These are phyloP conservation scores for Ogataea angusta DNA, from an alignment of 805 yeast genomes.

Conservation along the genomic window DNA sequence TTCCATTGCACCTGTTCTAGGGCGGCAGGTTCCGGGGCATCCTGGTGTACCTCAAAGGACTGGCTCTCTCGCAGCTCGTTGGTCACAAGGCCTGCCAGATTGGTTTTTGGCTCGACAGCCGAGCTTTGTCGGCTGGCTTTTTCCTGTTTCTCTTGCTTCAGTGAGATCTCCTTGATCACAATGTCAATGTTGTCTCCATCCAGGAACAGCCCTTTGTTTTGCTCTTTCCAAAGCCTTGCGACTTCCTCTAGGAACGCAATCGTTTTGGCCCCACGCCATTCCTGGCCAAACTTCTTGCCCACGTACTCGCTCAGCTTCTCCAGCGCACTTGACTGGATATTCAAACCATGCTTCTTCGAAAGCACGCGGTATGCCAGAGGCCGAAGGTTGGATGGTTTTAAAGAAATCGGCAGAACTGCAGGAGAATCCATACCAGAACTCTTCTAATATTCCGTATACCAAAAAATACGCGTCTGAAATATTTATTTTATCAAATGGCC, in stretches of 20 bases:
- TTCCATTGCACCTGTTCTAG: slow-evolving; percentile 52
- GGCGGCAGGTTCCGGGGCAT: slow-evolving; percentile 1
- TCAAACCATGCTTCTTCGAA: slow-evolving; percentile 89
- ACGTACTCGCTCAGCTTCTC: slow-evolving; percentile 68
- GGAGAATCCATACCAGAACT: slow-evolving; percentile 28
- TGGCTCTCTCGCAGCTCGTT: not conserved
- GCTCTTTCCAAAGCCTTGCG: slow-evolving; percentile 82
- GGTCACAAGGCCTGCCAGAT: slow-evolving; percentile 1
- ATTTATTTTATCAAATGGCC: slow-evolving; percentile 3
- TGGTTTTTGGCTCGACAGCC: not conserved
- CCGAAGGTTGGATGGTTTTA: slow-evolving; percentile 78
- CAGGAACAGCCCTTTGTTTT: slow-evolving; percentile 80
- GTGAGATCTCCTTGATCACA: slow-evolving; percentile 54
- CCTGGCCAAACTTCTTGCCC: slow-evolving; percentile 75
- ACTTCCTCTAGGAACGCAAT: slow-evolving; percentile 70
- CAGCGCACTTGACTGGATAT: slow-evolving; percentile 83
- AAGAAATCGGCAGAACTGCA: slow-evolving; percentile 64
- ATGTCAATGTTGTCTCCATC: slow-evolving; percentile 68
- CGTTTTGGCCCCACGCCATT: slow-evolving; percentile 73
- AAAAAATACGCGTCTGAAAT: slow-evolving; percentile 11
- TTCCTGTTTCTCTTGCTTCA: slow-evolving; percentile 17
- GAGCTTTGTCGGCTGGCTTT: slow-evolving; percentile 10
- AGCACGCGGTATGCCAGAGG: slow-evolving; percentile 89
- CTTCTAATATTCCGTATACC: not conserved
- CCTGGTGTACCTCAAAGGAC: slow-evolving; percentile 17